These are phyloP conservation scores for Teunomyces aglyptinius DNA, from an alignment of 805 yeast species.

Conservation along the genomic window DNA sequence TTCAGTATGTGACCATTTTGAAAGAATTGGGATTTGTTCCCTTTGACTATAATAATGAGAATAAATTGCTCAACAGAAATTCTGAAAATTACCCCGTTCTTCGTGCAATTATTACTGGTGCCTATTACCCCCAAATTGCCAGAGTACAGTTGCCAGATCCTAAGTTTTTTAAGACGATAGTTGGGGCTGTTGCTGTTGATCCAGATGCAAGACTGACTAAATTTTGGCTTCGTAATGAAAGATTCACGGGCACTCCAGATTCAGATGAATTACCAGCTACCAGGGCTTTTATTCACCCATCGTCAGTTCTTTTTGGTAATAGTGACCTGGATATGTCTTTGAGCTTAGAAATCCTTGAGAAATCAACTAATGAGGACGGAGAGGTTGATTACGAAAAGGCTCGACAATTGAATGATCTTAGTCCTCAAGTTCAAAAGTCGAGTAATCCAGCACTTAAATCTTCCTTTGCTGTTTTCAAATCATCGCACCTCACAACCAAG, in stretches of 20 bases:
- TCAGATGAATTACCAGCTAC: constrained; percentile 47
- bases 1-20: constrained; percentile 68
- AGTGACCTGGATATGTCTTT: constrained; percentile 20
- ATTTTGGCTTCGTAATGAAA: constrained; percentile 70
- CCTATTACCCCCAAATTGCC: constrained; percentile 81
- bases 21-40: constrained; percentile 79
- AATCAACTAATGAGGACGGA: constrained; percentile 38
- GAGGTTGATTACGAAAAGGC: constrained; percentile 32
- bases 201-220: constrained; percentile 74
- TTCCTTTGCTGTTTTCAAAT: constrained; percentile 61
- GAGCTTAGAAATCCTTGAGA: constrained; percentile 11
- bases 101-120: constrained; percentile 70
- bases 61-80: constrained; percentile 48
- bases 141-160: constrained; percentile 81
- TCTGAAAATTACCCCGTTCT: constrained; percentile 49
- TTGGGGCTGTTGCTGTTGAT: constrained; percentile 84
- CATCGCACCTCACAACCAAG: constrained; percentile 63
- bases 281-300: constrained; percentile 84
- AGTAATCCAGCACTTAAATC: constrained; percentile 39
- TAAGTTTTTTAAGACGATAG: constrained; percentile 62
- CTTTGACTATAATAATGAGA: constrained; percentile 35
- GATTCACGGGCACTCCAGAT: constrained; percentile 24
- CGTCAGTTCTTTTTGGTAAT: constrained; percentile 66
- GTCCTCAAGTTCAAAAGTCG: constrained; percentile 35
- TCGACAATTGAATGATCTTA: constrained; percentile 35